Conservation (phyloP, 1,284 basidiomycete species). For the Puccinia hordei region DNA sequence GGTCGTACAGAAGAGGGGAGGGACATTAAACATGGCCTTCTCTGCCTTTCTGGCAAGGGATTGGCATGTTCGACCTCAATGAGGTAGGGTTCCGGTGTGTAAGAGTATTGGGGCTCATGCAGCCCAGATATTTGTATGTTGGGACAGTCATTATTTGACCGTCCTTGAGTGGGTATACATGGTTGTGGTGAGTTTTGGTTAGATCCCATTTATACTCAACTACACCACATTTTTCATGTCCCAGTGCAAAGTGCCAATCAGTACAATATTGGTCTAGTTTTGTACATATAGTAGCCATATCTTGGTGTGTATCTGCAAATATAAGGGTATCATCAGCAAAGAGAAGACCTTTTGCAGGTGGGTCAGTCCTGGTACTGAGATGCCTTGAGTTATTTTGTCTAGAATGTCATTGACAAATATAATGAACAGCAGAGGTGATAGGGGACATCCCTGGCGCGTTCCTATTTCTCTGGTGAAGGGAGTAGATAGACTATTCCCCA, state of each 20-base stretch:
- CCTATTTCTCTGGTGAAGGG: not conserved
- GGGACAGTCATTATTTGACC: not conserved
- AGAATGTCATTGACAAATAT: conserved; percentile 37
- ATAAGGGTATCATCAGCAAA: conserved; percentile 39
- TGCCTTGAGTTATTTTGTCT: not conserved
- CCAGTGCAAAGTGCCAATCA: conserved; percentile 26
- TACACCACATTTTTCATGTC: conserved; percentile 24
- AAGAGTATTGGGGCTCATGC: not conserved
- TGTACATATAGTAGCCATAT: not conserved
- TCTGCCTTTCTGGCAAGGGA: not conserved
- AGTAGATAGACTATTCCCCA: no score
- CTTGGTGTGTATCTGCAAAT: not conserved
- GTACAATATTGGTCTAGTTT: not conserved
- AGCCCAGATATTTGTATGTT: conserved; percentile 16
- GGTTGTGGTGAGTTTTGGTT: no score
- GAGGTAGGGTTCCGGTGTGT: not conserved
- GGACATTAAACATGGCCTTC: not conserved
- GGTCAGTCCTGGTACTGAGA: not conserved
- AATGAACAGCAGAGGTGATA: conserved; percentile 21
- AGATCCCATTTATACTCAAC: not conserved
- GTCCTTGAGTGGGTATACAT: not conserved
- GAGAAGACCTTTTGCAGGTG: not conserved
- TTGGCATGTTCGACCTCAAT: conserved; percentile 2
- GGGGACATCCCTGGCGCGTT: not conserved
- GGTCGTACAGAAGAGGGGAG: conserved; percentile 3